These are phyloP conservation scores for Pisolithus orientalis DNA, from an alignment of 768 basidiomycete genomes.

Conservation along the genomic window DNA sequence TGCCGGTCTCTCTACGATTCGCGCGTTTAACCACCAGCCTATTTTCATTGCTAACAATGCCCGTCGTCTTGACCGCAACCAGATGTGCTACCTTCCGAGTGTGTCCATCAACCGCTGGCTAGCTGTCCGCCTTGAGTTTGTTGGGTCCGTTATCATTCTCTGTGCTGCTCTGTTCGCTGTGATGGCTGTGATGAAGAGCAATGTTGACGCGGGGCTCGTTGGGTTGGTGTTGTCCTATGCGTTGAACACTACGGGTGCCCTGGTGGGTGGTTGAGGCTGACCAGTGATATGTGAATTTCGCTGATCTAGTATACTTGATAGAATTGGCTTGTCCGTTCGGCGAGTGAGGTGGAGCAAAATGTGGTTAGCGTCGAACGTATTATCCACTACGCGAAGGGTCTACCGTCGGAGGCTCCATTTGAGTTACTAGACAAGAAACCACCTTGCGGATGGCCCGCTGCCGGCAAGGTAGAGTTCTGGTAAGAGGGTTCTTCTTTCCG, in stretches of 20 bases:
- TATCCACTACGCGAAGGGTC: conserved; percentile 63
- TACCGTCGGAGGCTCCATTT: conserved; percentile 68
- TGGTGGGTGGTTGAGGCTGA: conserved; percentile 41
- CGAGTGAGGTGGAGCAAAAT: conserved; percentile 86
- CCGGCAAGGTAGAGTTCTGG: conserved; percentile 71
- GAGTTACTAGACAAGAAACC: conserved; percentile 59
- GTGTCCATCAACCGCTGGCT: conserved; percentile 81
- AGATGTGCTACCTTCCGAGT: conserved; percentile 69
- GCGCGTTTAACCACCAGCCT: conserved; percentile 67
- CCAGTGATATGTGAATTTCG: neutral
- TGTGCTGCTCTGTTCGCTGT: conserved; percentile 63
- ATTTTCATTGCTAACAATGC: conserved; percentile 66
- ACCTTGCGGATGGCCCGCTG: conserved; percentile 57
- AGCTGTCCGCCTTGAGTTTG: conserved; percentile 75
- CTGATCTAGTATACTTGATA: conserved; percentile 20
- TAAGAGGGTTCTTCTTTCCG: conserved; percentile 23
- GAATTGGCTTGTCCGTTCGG: conserved; percentile 80
- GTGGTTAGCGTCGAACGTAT: conserved; percentile 88
- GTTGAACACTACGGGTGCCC: conserved; percentile 71
- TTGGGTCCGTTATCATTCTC: conserved; percentile 77
- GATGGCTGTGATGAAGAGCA: conserved; percentile 61
- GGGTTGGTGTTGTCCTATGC: conserved; percentile 85
- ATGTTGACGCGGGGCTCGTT: conserved; percentile 83
- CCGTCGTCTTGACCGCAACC: conserved; percentile 77
- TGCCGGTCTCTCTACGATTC: conserved; percentile 74